Evolutionary conservation across 495 filamentous ascomycete genomes (phyloP).

Genomic region (Trichoderma parareesei): DNA sequence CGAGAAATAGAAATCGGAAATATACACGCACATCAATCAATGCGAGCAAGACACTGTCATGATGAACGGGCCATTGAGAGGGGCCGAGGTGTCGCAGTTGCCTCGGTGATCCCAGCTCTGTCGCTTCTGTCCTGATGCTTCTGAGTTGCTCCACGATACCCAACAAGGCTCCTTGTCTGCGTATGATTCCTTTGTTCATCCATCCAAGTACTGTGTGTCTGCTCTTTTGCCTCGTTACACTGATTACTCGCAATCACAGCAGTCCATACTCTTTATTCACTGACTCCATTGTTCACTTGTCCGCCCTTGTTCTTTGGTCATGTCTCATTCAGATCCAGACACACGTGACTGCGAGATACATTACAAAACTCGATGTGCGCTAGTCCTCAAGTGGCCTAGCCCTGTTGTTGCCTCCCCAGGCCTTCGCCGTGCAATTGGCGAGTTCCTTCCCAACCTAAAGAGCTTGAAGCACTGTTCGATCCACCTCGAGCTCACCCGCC

Average conservation of each 20-base stretch:
- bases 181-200: too few species aligned
- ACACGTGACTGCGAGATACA: slow-evolving; percentile 9
- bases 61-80: not conserved
- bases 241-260: too few species aligned
- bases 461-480: slow-evolving; percentile 14
- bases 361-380: not conserved
- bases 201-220: too few species aligned
- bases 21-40: slow-evolving; percentile 10
- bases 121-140: not conserved
- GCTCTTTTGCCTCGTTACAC: too few species aligned
- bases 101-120: not conserved
- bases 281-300: not conserved
- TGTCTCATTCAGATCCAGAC: not conserved
- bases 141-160: not conserved
- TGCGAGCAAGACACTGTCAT: not conserved
- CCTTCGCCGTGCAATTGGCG: not conserved
- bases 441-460: not conserved
- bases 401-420: not conserved
- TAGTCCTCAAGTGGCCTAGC: slow-evolving; percentile 6
- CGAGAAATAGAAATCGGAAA: slow-evolving; percentile 16
- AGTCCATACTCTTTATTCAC: not conserved
- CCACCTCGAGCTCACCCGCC: slow-evolving; percentile 7
- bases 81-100: not conserved
- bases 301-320: not conserved
- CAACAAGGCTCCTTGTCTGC: too few species aligned